Percentiles rank a stretch among this genome's conserved stretches.
Conservation (phyloP, 768 basidiomycete species). For the Chiua virens region DNA sequence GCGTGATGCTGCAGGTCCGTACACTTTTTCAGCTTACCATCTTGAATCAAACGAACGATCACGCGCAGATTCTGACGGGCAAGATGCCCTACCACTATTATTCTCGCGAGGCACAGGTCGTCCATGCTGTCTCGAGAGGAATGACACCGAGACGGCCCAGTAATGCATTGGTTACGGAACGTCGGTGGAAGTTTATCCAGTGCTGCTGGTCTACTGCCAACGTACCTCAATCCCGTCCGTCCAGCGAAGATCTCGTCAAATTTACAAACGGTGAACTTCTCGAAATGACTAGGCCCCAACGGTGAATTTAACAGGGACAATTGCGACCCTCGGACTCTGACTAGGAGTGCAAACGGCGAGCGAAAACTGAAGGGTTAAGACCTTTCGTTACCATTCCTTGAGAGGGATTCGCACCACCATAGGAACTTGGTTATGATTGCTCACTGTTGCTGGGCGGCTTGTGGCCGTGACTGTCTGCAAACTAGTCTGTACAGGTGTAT, state of each 20-base stretch:
- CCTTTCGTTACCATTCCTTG: no score
- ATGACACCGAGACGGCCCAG: conserved; percentile 11
- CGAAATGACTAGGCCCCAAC: not conserved
- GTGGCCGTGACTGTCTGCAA: no score
- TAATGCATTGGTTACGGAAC: conserved; percentile 3
- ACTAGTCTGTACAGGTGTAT: no score
- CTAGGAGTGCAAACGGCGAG: no score
- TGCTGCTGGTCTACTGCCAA: conserved; percentile 23
- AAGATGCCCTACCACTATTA: conserved; percentile 16
- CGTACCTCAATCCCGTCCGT: conserved; percentile 29
- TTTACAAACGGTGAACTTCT: conserved; percentile 8
- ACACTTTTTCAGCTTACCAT: not conserved
- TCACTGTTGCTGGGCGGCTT: no score
- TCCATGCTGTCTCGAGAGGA: conserved; percentile 11
- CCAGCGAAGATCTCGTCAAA: conserved; percentile 25
- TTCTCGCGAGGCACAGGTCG: conserved; percentile 8
- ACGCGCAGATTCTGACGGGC: conserved; percentile 7
- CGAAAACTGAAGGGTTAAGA: no score
- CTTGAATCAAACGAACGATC: not conserved
- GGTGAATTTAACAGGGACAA: not conserved
- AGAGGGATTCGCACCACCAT: no score
- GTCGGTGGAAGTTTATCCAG: conserved; percentile 10
- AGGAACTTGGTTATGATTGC: no score
- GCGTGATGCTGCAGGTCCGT: conserved; percentile 31
- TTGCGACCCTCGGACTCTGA: not conserved